Evolutionary conservation across 2,329 filamentous ascomycete genomes (phyloP).

Genomic region (Diaporthe humulicola): DNA sequence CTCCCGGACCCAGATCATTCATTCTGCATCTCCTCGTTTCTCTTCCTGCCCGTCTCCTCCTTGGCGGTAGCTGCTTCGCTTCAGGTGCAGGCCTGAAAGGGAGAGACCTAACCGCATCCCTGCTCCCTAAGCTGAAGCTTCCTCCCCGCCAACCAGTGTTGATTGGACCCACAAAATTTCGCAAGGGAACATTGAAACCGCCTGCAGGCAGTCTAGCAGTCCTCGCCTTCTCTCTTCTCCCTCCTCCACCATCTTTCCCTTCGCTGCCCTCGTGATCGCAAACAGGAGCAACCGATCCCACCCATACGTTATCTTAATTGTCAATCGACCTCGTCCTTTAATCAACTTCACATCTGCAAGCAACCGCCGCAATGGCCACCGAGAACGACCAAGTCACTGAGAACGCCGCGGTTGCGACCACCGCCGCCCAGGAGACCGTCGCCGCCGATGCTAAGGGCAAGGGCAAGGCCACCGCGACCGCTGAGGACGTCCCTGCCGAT

Average conservation of each 20-base stretch:
- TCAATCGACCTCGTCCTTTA: constrained; percentile 25
- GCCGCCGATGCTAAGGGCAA: constrained; percentile 80
- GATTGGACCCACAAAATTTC: constrained; percentile 36
- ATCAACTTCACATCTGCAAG: constrained; percentile 11
- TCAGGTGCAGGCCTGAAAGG: constrained; percentile 14
- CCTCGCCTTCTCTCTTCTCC: constrained; percentile 19
- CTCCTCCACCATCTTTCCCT: constrained; percentile 21
- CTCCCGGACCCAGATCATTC: background rate
- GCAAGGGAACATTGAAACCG: constrained; percentile 33
- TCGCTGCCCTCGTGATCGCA: constrained; percentile 17
- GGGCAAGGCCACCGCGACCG: constrained; percentile 78
- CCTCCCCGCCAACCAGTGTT: constrained; percentile 35
- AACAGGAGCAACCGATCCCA: background rate
- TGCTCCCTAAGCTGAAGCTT: constrained; percentile 32
- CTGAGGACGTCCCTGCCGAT: constrained; percentile 65
- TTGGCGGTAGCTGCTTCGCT: background rate
- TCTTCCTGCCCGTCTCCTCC: background rate
- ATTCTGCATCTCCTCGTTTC: constrained; percentile 5
- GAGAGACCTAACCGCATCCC: constrained; percentile 14
- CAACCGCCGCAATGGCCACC: constrained; percentile 59
- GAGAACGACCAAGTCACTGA: constrained; percentile 63
- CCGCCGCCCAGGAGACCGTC: constrained; percentile 44
- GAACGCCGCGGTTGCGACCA: constrained; percentile 55
- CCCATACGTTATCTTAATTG: background rate
- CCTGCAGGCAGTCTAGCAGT: constrained; percentile 27